Conservation (phyloP, 2,329 filamentous ascomycete species). For the Diplodia mutila region DNA sequence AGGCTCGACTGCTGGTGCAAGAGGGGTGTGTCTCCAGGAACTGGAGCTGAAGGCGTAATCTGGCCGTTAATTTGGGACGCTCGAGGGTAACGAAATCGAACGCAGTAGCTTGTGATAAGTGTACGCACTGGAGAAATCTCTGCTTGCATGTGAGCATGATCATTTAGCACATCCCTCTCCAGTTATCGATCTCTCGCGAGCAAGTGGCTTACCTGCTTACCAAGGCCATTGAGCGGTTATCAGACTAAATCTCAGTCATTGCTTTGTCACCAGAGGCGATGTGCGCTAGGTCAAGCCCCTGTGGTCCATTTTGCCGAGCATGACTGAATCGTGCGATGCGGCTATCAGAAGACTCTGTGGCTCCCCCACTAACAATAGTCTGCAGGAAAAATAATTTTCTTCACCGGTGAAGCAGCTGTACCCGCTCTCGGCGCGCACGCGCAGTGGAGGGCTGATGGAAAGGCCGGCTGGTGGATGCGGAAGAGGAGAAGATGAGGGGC, state of each 20-base stretch:
- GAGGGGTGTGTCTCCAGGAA: neutral
- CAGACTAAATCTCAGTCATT: neutral
- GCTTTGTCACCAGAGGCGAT: neutral
- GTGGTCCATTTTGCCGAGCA: conserved; percentile 2
- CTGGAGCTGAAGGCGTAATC: neutral
- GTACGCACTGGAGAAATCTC: neutral
- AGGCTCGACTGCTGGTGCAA: neutral
- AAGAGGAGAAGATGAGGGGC: neutral
- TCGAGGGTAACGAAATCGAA: neutral
- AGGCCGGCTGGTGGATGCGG: neutral
- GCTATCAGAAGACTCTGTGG: neutral
- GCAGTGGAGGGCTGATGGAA: neutral
- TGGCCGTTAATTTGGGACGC: neutral
- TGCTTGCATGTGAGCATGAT: neutral
- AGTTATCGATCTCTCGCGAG: neutral
- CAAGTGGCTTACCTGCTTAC: neutral
- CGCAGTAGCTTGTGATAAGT: neutral
- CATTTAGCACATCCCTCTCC: neutral
- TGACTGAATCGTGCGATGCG: conserved; percentile 13
- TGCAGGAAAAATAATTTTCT: neutral
- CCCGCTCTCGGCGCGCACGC: neutral
- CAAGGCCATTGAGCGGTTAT: neutral
- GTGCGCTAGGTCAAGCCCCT: neutral
- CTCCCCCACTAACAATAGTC: conserved; percentile 8
- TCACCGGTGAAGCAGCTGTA: neutral